Percentiles rank a stretch among this genome's conserved stretches.
phyloP scores from a whole-genome alignment of 345 rosid genomes.

The Populus euphratica region DNA sequence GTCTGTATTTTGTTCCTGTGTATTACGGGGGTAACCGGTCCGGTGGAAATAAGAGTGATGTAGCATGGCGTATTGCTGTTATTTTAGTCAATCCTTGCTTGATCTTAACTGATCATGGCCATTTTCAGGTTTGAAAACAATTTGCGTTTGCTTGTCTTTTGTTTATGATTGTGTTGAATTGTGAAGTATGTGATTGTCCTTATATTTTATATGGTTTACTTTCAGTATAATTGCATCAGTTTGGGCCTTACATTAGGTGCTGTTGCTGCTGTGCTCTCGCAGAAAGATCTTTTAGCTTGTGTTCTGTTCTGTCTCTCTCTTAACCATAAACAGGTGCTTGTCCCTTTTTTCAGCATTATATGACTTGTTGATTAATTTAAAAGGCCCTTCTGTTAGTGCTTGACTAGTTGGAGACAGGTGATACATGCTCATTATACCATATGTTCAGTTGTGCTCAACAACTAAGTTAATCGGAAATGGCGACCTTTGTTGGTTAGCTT shows the following conservation, averaged over 20 bases:
- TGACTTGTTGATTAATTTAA: neutral
- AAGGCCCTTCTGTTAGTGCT: neutral
- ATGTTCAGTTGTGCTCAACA: neutral
- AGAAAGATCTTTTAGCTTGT: constrained; percentile 56
- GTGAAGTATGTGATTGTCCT: constrained; percentile 12
- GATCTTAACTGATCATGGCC: constrained; percentile 88
- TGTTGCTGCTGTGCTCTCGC: constrained; percentile 66
- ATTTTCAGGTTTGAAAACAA: constrained; percentile 72
- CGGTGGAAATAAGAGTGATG: constrained; percentile 34
- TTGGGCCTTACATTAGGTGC: constrained; percentile 84
- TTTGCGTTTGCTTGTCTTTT: neutral
- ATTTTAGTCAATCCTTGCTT: constrained; percentile 77
- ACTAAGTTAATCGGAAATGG: neutral
- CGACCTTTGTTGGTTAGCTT: neutral
- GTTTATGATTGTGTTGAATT: constrained; percentile 1
- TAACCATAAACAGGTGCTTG: constrained; percentile 85
- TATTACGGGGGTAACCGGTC: constrained; percentile 27
- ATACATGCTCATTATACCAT: neutral
- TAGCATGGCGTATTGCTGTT: constrained; percentile 67
- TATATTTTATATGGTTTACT: constrained; percentile 14
- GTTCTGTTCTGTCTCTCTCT: constrained; percentile 78
- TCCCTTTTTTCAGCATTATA: neutral
- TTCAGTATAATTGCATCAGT: constrained; percentile 93
- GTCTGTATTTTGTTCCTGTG: constrained; percentile 54
- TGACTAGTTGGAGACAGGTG: neutral